Percentiles rank a stretch among this genome's conserved stretches.
phyloP scores from a whole-genome alignment of 108 stramenopile species.

The Stephanodiscus triporus region DNA sequence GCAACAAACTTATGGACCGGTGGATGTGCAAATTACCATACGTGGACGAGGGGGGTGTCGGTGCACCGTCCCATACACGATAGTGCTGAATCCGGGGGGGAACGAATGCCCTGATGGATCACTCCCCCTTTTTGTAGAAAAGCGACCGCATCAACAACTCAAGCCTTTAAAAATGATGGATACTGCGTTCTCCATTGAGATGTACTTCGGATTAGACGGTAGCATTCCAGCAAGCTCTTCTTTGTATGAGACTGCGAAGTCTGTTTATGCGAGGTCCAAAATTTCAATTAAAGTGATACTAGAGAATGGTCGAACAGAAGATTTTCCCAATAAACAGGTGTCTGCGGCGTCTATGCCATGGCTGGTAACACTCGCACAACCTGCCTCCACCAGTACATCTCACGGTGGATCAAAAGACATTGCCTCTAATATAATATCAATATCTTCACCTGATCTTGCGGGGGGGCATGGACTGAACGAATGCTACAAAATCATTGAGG shows the following conservation, averaged over 20 bases:
- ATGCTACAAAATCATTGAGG: conserved; percentile 49
- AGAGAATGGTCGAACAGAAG: conserved; percentile 12
- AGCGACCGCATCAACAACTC: conserved; percentile 22
- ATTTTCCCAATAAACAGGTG: conserved; percentile 16
- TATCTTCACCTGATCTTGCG: conserved; percentile 50
- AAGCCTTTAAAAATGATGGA: conserved; percentile 44
- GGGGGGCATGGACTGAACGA: conserved; percentile 63
- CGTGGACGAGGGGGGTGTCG: conserved; percentile 55
- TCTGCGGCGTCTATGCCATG: conserved; percentile 12
- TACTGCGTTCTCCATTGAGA: conserved; percentile 38
- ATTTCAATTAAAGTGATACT: conserved; percentile 19
- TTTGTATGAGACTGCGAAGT: conserved; percentile 27
- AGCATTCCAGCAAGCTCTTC: conserved; percentile 10
- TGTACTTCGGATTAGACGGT: conserved; percentile 41
- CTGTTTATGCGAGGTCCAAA: conserved; percentile 38
- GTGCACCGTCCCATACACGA: conserved; percentile 7
- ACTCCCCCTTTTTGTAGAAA: conserved; percentile 36
- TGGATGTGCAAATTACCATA: conserved; percentile 48
- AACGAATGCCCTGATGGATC: conserved; percentile 22
- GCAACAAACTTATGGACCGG: conserved; percentile 54
- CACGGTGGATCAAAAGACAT: conserved; percentile 3
- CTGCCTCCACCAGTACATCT: neutral
- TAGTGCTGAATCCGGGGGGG: conserved; percentile 20
- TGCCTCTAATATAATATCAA: conserved; percentile 20
- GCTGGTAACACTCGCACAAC: conserved; percentile 18